Conservation (phyloP, 2,329 filamentous ascomycete species). For the Diaporthe velutina region DNA sequence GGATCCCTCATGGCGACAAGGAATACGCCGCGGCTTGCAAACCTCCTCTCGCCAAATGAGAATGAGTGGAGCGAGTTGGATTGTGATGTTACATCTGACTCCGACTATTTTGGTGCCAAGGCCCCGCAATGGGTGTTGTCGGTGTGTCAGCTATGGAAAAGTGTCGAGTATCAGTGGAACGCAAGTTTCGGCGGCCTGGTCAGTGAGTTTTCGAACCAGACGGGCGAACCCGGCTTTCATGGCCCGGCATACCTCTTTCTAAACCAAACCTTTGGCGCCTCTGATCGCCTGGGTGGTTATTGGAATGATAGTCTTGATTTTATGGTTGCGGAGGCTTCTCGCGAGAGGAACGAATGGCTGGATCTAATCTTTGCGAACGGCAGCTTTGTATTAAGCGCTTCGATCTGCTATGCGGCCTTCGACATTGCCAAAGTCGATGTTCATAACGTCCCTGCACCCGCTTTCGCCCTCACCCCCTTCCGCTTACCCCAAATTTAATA, state of each 20-base stretch:
- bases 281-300: background rate
- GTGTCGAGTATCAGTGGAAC: fast-evolving
- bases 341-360: constrained; percentile 2
- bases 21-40: background rate
- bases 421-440: background rate
- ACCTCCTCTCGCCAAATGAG: background rate
- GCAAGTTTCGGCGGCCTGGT: background rate
- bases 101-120: too few species aligned
- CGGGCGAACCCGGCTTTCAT: background rate
- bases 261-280: background rate
- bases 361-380: background rate
- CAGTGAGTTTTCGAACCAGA: background rate
- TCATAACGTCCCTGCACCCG: too few species aligned
- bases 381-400: background rate
- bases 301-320: too few species aligned
- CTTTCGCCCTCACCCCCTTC: too few species aligned
- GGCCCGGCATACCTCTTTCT: background rate
- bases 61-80: too few species aligned
- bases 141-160: background rate
- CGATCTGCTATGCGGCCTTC: constrained; percentile 5
- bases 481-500: too few species aligned
- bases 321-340: background rate
- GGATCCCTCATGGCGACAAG: background rate
- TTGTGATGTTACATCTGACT: too few species aligned
- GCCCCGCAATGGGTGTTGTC: background rate